These are phyloP conservation scores for Ceratocystis diversiconidia DNA, from an alignment of 2,329 filamentous ascomycete species.

Conservation along the genomic window DNA sequence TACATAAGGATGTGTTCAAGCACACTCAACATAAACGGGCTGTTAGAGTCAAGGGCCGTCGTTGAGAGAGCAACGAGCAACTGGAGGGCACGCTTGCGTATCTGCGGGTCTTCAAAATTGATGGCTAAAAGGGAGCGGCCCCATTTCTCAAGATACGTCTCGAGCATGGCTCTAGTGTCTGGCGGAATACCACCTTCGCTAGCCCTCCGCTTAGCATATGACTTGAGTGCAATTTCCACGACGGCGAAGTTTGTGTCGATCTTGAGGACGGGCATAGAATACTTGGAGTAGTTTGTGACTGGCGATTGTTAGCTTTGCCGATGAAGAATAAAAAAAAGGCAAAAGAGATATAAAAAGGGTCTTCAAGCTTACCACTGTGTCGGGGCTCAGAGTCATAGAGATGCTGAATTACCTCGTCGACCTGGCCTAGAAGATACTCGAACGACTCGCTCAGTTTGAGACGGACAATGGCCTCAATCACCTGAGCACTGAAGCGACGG, in stretches of 20 bases:
- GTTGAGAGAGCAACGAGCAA: conserved; percentile 75
- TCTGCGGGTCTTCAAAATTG: conserved; percentile 68
- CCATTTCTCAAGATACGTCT: conserved; percentile 55
- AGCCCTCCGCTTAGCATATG: conserved; percentile 64
- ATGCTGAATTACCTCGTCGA: conserved; percentile 58
- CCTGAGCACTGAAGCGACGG: conserved; percentile 70
- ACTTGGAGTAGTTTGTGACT: conserved; percentile 50
- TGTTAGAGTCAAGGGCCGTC: conserved; percentile 60
- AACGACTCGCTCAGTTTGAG: conserved; percentile 74
- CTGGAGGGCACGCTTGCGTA: conserved; percentile 68
- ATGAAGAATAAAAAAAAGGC: neutral
- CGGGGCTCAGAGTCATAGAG: conserved; percentile 57
- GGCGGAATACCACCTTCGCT: conserved; percentile 9
- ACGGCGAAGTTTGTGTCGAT: conserved; percentile 84
- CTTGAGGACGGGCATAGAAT: conserved; percentile 56
- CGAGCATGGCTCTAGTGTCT: conserved; percentile 21
- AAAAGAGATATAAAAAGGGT: neutral
- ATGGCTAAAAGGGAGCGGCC: conserved; percentile 55
- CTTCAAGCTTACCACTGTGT: conserved; percentile 44
- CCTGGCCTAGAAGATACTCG: conserved; percentile 67
- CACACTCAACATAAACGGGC: conserved; percentile 72
- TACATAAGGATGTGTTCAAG: conserved; percentile 83
- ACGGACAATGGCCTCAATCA: conserved; percentile 77
- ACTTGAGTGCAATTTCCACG: conserved; percentile 76
- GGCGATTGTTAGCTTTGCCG: neutral